Base-by-base conservation (phyloP, 345 rosid species). In the Bretschneidera sinensis region DNA sequence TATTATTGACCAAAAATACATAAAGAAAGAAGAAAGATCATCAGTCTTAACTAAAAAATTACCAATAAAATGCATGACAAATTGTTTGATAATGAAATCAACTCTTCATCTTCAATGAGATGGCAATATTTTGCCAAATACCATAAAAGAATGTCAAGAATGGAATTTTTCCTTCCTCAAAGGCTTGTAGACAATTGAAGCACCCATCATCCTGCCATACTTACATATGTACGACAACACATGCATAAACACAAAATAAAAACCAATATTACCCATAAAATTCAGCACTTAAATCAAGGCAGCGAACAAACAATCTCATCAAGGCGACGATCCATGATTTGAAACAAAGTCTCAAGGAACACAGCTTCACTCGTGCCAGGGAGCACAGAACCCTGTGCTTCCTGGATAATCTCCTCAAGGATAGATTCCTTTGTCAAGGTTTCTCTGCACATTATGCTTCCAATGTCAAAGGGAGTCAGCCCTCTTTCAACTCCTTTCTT, bases 401-500 rank as follows among this genome's bases (percentile, higher is more conserved):
- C 85, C 17, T 19, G 67, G 24, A 80, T 72, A 21, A 85, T 80
- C 75, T 45, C 73, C 66, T 82, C 91, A 2, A 85, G 75, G 43
- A 74, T 57, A 34, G 97, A 84, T 67, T 85, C 82, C 66, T 77
- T 63, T 48, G 23, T 80, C 21, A 88, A 58, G 16, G 83, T 84
- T 61, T 81, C 84, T 73, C 96, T 77, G 64, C 97, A 91, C 96
- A 87, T 88, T 33, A 84, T 73, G 72, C 79, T 84, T 63, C 96
- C 97, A 2, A 91, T 84, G 60, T 72, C 49, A 57, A 74, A 91
- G 54, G 96, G 86, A 61, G 85, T 81, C n/a, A 91, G 75, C 43
- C 94, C 94, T 61, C 83, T 82, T 50, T 75, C 78, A 8, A 64
- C 94, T 53, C 96, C 96, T 72, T 91, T 91, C 81, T 91, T 85